These are phyloP conservation scores for Angomonas ambiguus DNA, from an alignment of 208 protist genomes.

Conservation along the genomic window DNA sequence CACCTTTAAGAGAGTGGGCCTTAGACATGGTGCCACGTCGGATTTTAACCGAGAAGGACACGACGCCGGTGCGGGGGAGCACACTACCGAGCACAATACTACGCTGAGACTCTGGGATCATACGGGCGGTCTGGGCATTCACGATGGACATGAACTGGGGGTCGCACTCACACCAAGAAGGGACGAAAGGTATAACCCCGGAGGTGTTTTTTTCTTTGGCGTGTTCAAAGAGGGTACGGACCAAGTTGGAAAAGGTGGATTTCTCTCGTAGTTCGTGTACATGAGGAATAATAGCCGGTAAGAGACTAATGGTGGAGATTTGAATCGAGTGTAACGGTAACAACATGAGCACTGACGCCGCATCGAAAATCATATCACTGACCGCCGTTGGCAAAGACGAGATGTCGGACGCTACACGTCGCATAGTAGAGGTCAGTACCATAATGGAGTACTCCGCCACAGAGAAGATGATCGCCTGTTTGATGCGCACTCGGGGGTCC, in stretches of 20 bases:
- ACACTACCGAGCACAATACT: constrained; percentile 82
- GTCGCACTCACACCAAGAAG: constrained; percentile 80
- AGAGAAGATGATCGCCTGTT: constrained; percentile 55
- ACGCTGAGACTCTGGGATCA: constrained; percentile 77
- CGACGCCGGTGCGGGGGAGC: constrained; percentile 70
- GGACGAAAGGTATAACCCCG: constrained; percentile 62
- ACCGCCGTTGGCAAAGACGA: constrained; percentile 26
- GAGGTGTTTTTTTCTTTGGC: constrained; percentile 28
- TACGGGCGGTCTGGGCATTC: constrained; percentile 62
- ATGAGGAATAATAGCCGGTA: constrained; percentile 79
- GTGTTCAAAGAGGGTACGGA: constrained; percentile 74
- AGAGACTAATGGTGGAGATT: constrained; percentile 70
- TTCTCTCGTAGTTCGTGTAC: constrained; percentile 45
- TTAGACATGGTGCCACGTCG: constrained; percentile 71
- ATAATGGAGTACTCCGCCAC: constrained; percentile 73
- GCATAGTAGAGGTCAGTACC: constrained; percentile 73
- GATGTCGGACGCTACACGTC: constrained; percentile 30
- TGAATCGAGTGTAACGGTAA: constrained; percentile 79
- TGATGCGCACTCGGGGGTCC: constrained; percentile 28
- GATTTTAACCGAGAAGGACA: constrained; percentile 83
- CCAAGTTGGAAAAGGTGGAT: constrained; percentile 39
- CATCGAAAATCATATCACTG: constrained; percentile 68
- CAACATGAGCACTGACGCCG: constrained; percentile 76
- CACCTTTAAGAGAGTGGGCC: constrained; percentile 86
- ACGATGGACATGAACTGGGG: constrained; percentile 66